phyloP scores from a whole-genome alignment of 1,284 basidiomycete species.

The Cutaneotrichosporon mucoides region DNA sequence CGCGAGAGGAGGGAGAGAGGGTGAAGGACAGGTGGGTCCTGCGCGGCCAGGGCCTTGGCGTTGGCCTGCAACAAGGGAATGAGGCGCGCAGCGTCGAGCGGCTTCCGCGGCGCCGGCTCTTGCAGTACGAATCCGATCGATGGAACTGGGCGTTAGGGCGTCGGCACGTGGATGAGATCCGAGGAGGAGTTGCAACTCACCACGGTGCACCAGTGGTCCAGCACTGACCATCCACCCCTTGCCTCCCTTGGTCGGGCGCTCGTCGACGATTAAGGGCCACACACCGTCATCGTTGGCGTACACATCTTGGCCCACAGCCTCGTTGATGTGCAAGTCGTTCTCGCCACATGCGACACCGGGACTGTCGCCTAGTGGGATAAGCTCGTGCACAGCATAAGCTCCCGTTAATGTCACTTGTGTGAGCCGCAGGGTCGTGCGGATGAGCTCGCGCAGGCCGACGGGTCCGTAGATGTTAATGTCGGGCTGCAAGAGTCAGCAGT shows the following conservation, averaged over 20 bases:
- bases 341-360: constrained; percentile 55
- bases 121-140: constrained; percentile 76
- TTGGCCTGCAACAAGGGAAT: constrained; percentile 50
- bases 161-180: no score
- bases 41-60: constrained; percentile 50
- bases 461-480: constrained; percentile 78
- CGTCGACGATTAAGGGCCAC: constrained; percentile 59
- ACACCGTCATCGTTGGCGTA: constrained; percentile 61
- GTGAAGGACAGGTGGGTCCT: constrained; percentile 60
- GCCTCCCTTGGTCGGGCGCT: constrained; percentile 34
- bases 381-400: constrained; percentile 75
- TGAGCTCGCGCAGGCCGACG: constrained; percentile 69
- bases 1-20: constrained; percentile 66
- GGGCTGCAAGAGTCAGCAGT: constrained; percentile 40
- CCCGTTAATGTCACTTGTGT: constrained; percentile 64
- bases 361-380: constrained; percentile 57
- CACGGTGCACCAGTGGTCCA: constrained; percentile 74
- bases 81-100: constrained; percentile 43
- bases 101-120: constrained; percentile 55
- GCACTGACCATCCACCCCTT: constrained; percentile 63
- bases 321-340: constrained; percentile 60
- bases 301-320: constrained; percentile 65
- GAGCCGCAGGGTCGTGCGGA: constrained; percentile 67
- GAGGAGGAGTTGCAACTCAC: constrained; percentile 49
- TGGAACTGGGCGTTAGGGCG: constrained; percentile 57